phyloP scores from a whole-genome alignment of 2,329 filamentous ascomycete species.

The Diaporthe sp. region DNA sequence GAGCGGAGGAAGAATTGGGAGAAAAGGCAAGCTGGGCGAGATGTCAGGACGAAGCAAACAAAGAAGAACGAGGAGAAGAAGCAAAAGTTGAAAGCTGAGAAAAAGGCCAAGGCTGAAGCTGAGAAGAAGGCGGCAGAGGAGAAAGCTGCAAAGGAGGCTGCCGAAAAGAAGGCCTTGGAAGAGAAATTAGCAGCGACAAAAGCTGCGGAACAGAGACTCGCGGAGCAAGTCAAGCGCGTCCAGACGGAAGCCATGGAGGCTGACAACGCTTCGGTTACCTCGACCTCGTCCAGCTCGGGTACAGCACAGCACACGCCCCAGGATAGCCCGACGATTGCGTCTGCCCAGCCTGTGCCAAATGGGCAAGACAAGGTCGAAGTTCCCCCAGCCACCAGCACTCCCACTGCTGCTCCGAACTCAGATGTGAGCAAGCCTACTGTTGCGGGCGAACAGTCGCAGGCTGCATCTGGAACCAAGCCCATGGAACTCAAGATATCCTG shows the following conservation, averaged over 20 bases:
- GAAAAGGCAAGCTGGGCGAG: slow-evolving; percentile 53
- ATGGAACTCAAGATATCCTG: slow-evolving; percentile 36
- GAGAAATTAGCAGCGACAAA: slow-evolving; percentile 30
- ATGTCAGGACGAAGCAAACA: slow-evolving; percentile 55
- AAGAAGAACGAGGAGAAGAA: slow-evolving; percentile 59
- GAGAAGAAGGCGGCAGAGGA: slow-evolving; percentile 44
- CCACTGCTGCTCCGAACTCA: background rate
- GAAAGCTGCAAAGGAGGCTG: slow-evolving; percentile 43
- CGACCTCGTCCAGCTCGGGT: slow-evolving; percentile 43
- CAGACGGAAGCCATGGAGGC: background rate
- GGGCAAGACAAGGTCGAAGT: slow-evolving; percentile 52
- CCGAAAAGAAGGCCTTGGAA: slow-evolving; percentile 44
- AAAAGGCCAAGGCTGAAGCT: slow-evolving; percentile 52
- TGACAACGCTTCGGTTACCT: slow-evolving; percentile 43
- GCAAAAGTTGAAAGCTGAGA: slow-evolving; percentile 54
- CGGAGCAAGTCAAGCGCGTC: slow-evolving; percentile 19
- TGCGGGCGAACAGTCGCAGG: background rate
- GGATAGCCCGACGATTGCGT: slow-evolving; percentile 49
- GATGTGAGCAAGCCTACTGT: background rate
- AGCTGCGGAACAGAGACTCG: background rate
- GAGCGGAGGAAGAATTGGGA: slow-evolving; percentile 56
- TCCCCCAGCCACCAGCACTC: slow-evolving; percentile 45
- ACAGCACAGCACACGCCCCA: slow-evolving; percentile 46
- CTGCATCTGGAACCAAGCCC: background rate
- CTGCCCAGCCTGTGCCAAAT: slow-evolving; percentile 41